Base-by-base conservation (phyloP, 2,329 filamentous ascomycete genomes). In the Curvularia verruculosa region DNA sequence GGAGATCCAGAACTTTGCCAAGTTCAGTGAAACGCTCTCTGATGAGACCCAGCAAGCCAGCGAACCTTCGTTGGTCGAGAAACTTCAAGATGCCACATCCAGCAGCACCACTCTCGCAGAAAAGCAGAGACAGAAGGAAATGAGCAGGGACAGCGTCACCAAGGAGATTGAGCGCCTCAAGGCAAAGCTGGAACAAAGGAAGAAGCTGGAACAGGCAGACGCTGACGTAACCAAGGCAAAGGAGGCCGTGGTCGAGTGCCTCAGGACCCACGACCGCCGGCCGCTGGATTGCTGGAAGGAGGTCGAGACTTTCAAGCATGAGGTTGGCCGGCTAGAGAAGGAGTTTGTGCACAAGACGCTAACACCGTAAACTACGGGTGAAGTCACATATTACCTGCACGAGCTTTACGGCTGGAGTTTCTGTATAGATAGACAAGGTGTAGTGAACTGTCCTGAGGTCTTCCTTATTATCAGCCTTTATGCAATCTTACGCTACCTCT, bases 281-380 rank as follows among this genome's bases (percentile, higher is more conserved):
- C 93, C 94, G 75, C 81, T 97, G 74, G 91, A 97, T 81, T 98
- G 94, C 84, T 97, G 91, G 90, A 85, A 88, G 78, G 92, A 97
- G 84, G 92, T 97, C 23, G 89, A 96, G 80, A 83, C 82, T 19
- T 98, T 98, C 78, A 96, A 93, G 85, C 84, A 85, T 69, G 91
- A 96, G 83, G 93, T 98, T 49, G 87, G 90, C 67, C 87, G 86
- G 80, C 78, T 97, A 78, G 94, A 97, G 85, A 89, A 87, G 79
- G 83, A 83, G 24, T 98, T 96, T 86, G 91, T 97, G 34, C 89
- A 96, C 73, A 91, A 88, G 80, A 87, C 96, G 5, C 15, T 36
- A 7, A 36, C 34, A 36, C 34, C 34, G 1, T 36, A 54, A 84
- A 91, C 65, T 77, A 67, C 81, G 66, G 75, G 49, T 26, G 13